Evolutionary conservation across 2,329 filamentous ascomycete species (phyloP).

Genomic region (Colletotrichum tofieldiae): DNA sequence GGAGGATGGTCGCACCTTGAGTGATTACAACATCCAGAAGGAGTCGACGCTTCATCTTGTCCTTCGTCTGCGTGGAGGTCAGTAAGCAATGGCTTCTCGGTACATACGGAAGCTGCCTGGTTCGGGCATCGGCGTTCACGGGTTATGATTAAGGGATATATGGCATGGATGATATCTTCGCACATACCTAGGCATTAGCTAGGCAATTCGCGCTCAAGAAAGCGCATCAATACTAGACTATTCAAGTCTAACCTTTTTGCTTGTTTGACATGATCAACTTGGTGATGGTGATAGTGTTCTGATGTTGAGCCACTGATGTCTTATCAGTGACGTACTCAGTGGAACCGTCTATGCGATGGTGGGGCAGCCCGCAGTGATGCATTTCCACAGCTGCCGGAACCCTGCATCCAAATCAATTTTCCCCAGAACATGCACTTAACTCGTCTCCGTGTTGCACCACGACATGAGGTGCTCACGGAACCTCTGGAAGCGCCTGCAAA

Average conservation of each 20-base stretch:
- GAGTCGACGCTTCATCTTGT: slow-evolving; percentile 83
- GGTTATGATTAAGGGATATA: slow-evolving; percentile 49
- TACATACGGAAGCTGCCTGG: slow-evolving; percentile 6
- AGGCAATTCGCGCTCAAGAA: slow-evolving; percentile 25
- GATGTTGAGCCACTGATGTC: neutral
- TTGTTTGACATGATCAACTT: neutral
- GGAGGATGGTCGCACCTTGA: slow-evolving; percentile 91
- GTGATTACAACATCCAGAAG: slow-evolving; percentile 93
- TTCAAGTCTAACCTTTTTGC: slow-evolving; percentile 20
- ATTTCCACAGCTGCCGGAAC: slow-evolving; percentile 2
- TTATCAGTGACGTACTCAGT: slow-evolving; percentile 38
- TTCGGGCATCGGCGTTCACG: slow-evolving; percentile 24
- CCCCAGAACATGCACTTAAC: slow-evolving; percentile 1
- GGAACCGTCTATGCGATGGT: slow-evolving; percentile 14
- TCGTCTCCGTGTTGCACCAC: slow-evolving; percentile 12
- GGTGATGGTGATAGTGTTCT: neutral
- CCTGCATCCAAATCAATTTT: slow-evolving; percentile 19
- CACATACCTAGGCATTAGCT: slow-evolving; percentile 34
- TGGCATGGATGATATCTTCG: slow-evolving; percentile 39
- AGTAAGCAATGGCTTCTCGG: slow-evolving; percentile 19
- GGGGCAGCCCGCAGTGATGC: slow-evolving; percentile 8
- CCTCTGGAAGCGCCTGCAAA: neutral
- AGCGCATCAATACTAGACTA: slow-evolving; percentile 43
- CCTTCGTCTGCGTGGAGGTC: slow-evolving; percentile 87
- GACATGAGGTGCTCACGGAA: slow-evolving; percentile 24